Conservation (phyloP, 108 stramenopile species). For the Schizochytrium sp. region DNA sequence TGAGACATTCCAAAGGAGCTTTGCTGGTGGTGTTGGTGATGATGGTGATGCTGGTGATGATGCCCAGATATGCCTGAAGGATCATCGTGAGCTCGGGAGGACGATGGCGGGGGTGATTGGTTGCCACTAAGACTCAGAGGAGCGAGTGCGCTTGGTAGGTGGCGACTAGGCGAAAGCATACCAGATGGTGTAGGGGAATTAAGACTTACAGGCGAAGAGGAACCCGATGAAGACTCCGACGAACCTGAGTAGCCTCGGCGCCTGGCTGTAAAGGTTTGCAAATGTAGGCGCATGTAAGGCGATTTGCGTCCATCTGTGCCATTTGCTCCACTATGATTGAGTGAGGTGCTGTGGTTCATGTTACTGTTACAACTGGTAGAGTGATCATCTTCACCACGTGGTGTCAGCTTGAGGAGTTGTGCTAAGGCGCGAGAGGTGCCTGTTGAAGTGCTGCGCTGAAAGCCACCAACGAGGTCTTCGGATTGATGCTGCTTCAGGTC, state of each 20-base stretch:
- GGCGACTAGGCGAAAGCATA: constrained; percentile 30
- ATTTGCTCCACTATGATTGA: too few species aligned
- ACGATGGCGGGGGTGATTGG: too few species aligned
- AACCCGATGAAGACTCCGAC: not conserved
- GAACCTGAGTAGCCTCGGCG: not conserved
- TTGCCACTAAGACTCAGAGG: constrained; percentile 3
- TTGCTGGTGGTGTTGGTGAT: too few species aligned
- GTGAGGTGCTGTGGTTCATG: not conserved
- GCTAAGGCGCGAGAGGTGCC: constrained; percentile 23
- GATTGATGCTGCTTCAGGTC: not conserved
- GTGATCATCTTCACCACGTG: not conserved
- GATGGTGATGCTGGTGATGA: too few species aligned
- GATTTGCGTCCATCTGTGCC: not conserved
- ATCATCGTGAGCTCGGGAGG: too few species aligned
- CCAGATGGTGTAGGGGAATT: not conserved
- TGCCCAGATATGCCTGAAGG: too few species aligned
- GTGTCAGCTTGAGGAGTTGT: not conserved
- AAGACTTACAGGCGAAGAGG: not conserved
- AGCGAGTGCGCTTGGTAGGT: not conserved
- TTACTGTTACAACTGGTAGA: not conserved
- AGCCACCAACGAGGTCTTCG: not conserved
- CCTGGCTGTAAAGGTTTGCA: not conserved
- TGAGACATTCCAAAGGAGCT: not conserved
- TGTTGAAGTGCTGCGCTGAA: not conserved
- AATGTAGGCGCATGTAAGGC: constrained; percentile 1